Evolutionary conservation across 352 stramenopile genomes (phyloP).

Genomic region (Pythium angustatum): DNA sequence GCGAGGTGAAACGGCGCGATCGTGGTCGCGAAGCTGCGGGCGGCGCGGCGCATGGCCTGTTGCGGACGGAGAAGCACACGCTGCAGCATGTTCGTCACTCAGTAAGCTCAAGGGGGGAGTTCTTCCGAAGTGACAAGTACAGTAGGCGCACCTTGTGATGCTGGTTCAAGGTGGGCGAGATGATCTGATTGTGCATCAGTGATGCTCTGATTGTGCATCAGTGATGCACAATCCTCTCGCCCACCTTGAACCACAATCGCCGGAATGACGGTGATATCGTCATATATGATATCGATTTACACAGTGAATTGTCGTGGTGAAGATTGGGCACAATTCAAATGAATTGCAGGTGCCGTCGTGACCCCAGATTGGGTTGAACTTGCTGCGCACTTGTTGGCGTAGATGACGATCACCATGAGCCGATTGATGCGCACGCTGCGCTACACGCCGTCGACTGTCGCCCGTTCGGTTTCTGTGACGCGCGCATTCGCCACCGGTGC

Average conservation of each 20-base stretch:
- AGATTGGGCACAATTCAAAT: conserved; percentile 17
- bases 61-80: conserved; percentile 14
- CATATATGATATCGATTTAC: background rate
- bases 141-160: too few species aligned
- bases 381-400: conserved; percentile 4
- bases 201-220: background rate
- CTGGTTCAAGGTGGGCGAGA: too few species aligned
- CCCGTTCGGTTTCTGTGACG: background rate
- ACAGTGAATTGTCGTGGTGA: background rate
- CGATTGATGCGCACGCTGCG: conserved; percentile 3
- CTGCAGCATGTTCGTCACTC: conserved; percentile 7
- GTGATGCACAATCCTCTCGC: background rate
- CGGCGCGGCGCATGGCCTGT: background rate
- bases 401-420: conserved; percentile 1
- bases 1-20: conserved; percentile 88
- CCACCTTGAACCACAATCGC: background rate
- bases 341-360: background rate
- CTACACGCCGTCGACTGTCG: background rate
- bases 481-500: conserved; percentile 10
- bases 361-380: conserved; percentile 12
- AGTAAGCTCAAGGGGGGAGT: background rate
- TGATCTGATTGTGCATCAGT: background rate
- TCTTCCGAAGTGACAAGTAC: conserved; percentile 7
- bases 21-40: conserved; percentile 26
- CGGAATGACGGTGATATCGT: background rate